A percentile compares a stretch with the other conserved stretches of the same genome.
Conservation (phyloP, 129 eudicot genomes). For the Tagetes patula region DNA sequence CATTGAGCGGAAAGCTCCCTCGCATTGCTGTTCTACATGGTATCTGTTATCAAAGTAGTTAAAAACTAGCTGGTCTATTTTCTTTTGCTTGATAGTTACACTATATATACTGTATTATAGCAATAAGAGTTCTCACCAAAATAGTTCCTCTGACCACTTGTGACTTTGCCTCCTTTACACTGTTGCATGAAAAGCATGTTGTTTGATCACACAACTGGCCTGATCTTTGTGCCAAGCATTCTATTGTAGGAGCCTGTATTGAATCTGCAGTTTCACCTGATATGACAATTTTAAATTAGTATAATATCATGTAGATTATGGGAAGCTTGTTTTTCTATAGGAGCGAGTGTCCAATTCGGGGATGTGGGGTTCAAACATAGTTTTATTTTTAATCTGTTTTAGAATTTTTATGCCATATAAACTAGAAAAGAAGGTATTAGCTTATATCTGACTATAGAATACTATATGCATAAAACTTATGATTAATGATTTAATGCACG, state of each 20-base stretch:
- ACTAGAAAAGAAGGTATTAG: conserved; percentile 10
- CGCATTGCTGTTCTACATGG: conserved; percentile 93
- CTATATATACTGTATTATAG: not conserved
- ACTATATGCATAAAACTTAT: not conserved
- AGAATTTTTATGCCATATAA: not conserved
- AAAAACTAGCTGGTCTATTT: not conserved
- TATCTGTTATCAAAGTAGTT: conserved; percentile 50
- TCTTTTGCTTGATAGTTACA: not conserved
- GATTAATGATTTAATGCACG: not conserved
- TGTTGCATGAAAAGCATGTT: conserved; percentile 14
- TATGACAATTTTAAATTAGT: conserved; percentile 1
- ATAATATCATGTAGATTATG: not conserved
- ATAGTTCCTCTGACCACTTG: conserved; percentile 18
- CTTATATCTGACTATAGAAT: not conserved
- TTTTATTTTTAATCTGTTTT: not conserved
- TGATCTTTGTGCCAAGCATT: conserved; percentile 44
- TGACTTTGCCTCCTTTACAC: conserved; percentile 14
- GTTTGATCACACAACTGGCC: conserved; percentile 15
- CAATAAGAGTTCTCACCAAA: conserved; percentile 11
- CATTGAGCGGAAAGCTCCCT: conserved; percentile 48
- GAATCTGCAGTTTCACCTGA: conserved; percentile 82
- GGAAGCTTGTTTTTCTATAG: not conserved
- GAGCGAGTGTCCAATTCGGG: not conserved
- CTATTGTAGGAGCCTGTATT: conserved; percentile 57
- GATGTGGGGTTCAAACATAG: conserved; percentile 3